Evolutionary conservation across 192 early-diverging fungal genomes (phyloP).

Genomic region (Coemansia sp.): DNA sequence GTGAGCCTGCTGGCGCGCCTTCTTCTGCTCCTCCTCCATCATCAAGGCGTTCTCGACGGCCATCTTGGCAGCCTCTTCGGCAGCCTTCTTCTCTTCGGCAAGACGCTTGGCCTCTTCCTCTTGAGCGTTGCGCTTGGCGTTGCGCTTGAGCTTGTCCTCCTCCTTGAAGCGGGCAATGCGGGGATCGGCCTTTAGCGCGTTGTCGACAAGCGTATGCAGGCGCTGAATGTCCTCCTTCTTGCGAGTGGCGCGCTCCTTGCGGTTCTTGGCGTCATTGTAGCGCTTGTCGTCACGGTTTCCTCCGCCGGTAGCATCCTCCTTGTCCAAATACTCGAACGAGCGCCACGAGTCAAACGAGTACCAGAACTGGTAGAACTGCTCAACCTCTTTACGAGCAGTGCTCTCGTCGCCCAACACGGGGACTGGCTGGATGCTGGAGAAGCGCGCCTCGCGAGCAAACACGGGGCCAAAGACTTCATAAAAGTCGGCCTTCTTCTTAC

Average conservation of each 20-base stretch:
- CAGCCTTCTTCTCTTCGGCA: conserved; percentile 56
- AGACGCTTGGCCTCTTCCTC: conserved; percentile 65
- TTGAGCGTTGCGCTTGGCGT: conserved; percentile 88
- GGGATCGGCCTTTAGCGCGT: conserved; percentile 83
- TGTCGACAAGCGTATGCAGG: conserved; percentile 82
- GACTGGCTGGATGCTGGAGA: conserved; percentile 90
- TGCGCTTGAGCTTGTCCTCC: conserved; percentile 87
- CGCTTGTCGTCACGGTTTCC: conserved; percentile 98
- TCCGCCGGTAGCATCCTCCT: conserved; percentile 89
- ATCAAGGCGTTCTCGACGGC: conserved; percentile 62
- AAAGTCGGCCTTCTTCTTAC: conserved; percentile 83
- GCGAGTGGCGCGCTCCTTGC: conserved; percentile 81
- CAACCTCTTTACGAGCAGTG: conserved; percentile 67
- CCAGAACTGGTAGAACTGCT: conserved; percentile 85
- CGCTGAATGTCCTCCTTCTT: conserved; percentile 99
- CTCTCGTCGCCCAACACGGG: conserved; percentile 76
- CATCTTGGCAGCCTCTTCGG: conserved; percentile 62
- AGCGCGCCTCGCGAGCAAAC: conserved; percentile 89
- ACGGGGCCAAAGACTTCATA: conserved; percentile 75
- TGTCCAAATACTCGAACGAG: conserved; percentile 97
- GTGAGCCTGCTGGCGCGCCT: conserved; percentile 86
- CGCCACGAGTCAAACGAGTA: conserved; percentile 96
- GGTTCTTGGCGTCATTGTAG: conserved; percentile 94
- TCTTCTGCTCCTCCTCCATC: conserved; percentile 75
- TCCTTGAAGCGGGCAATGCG: conserved; percentile 89